These are phyloP conservation scores for Xerocomus potaroensis DNA, from an alignment of 768 basidiomycete species.

Conservation along the genomic window DNA sequence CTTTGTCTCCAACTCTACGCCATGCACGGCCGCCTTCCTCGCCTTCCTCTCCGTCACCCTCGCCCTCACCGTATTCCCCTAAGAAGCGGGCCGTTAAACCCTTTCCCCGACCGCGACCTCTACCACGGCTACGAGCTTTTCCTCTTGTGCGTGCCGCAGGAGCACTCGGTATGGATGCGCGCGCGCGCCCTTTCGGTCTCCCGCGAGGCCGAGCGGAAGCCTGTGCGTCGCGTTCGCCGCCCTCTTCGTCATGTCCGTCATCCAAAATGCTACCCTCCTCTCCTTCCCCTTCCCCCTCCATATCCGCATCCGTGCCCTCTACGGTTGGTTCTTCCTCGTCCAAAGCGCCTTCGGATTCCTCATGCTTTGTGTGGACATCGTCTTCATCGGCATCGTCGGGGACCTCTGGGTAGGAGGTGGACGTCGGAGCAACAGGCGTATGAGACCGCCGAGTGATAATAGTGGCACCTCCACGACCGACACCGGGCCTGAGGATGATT, in stretches of 20 bases:
- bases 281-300: conserved; percentile 29
- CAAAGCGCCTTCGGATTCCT: conserved; percentile 28
- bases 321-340: conserved; percentile 30
- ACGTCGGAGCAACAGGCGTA: conserved; percentile 18
- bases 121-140: conserved; percentile 38
- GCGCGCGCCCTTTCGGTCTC: conserved; percentile 37
- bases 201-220: conserved; percentile 33
- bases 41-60: conserved; percentile 37
- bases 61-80: conserved; percentile 37
- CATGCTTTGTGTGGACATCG: conserved; percentile 25
- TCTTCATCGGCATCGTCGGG: conserved; percentile 22
- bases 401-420: conserved; percentile 18
- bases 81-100: conserved; percentile 23
- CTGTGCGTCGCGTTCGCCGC: conserved; percentile 33
- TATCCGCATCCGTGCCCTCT: conserved; percentile 25
- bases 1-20: conserved; percentile 66
- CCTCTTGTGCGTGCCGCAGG: conserved; percentile 32
- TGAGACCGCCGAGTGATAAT: conserved; percentile 24
- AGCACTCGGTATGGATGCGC: conserved; percentile 27
- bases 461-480: conserved; percentile 25
- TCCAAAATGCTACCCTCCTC: conserved; percentile 29
- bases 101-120: conserved; percentile 38
- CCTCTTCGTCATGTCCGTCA: conserved; percentile 31
- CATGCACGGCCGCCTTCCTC: conserved; percentile 58
- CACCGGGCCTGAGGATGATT: conserved; percentile 40